Evolutionary conservation across 2,329 filamentous ascomycete species (phyloP).

Genomic region (Aureobasidium lini): DNA sequence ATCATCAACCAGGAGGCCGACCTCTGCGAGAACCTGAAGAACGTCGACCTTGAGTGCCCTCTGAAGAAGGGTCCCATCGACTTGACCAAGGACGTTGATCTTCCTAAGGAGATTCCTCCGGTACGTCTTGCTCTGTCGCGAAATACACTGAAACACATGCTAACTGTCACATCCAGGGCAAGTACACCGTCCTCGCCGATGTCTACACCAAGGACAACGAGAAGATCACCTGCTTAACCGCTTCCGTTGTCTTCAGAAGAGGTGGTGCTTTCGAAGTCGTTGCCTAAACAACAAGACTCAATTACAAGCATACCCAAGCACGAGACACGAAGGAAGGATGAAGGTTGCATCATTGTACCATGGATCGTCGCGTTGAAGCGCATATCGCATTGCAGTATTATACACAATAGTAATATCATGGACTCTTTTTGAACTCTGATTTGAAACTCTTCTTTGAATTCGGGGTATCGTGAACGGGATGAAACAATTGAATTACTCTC

Average conservation of each 20-base stretch:
- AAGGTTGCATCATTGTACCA: conserved; percentile 1
- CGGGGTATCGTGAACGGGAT: conserved; percentile 5
- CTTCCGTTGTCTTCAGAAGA: conserved; percentile 57
- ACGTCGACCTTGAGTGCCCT: conserved; percentile 85
- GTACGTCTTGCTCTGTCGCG: conserved; percentile 49
- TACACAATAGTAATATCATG: neutral
- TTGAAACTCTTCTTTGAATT: neutral
- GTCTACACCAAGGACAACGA: conserved; percentile 69
- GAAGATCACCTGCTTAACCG: conserved; percentile 80
- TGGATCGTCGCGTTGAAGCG: neutral
- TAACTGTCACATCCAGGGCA: conserved; percentile 78
- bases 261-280: conserved; percentile 20
- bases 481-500: conserved; percentile 44
- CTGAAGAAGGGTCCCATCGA: conserved; percentile 67
- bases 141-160: conserved; percentile 75
- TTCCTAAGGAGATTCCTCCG: conserved; percentile 81
- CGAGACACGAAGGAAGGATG: neutral
- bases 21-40: conserved; percentile 80
- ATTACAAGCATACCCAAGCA: neutral
- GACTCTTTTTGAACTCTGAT: neutral
- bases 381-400: neutral
- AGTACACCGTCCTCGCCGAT: conserved; percentile 81
- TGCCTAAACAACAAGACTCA: neutral
- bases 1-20: conserved; percentile 75
- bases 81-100: conserved; percentile 72